A percentile compares a stretch with the other conserved stretches of the same genome.
phyloP scores from a whole-genome alignment of 2,329 filamentous ascomycete genomes.

The Boeremia exigua region DNA sequence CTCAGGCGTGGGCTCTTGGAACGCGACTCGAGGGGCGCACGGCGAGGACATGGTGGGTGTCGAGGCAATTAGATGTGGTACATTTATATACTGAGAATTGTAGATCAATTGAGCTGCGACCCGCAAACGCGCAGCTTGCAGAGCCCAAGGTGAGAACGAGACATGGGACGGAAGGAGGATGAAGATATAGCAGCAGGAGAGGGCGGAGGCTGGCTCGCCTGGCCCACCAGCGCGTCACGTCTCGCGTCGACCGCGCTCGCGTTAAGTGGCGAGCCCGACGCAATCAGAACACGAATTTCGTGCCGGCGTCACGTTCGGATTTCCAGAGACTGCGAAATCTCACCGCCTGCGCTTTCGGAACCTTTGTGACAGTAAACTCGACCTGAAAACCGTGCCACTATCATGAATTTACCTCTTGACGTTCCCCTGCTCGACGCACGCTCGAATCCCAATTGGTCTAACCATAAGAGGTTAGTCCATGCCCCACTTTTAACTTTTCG shows the following conservation, averaged over 20 bases:
- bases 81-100: neutral
- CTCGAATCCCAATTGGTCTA: neutral
- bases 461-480: neutral
- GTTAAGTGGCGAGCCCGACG: slow-evolving; percentile 25
- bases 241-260: slow-evolving; percentile 3
- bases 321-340: no score
- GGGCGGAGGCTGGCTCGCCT: slow-evolving; percentile 28
- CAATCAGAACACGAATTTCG: no score
- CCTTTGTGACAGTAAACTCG: no score
- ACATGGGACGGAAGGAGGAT: slow-evolving; percentile 16
- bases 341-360: no score
- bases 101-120: slow-evolving; percentile 2
- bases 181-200: slow-evolving; percentile 17
- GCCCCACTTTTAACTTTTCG: slow-evolving; percentile 30
- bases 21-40: slow-evolving; percentile 27
- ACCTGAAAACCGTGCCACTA: no score
- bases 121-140: neutral
- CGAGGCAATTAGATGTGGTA: slow-evolving; percentile 1
- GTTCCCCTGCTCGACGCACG: neutral
- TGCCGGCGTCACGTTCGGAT: no score
- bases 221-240: slow-evolving; percentile 16
- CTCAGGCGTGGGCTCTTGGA: slow-evolving; percentile 43
- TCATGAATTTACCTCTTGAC: neutral
- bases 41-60: slow-evolving; percentile 37
- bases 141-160: neutral